Evolutionary conservation across 179 eudicot genomes (phyloP), one percentile per base, ranked within the genome.

Genomic region (Beta corolliflora): DNA sequence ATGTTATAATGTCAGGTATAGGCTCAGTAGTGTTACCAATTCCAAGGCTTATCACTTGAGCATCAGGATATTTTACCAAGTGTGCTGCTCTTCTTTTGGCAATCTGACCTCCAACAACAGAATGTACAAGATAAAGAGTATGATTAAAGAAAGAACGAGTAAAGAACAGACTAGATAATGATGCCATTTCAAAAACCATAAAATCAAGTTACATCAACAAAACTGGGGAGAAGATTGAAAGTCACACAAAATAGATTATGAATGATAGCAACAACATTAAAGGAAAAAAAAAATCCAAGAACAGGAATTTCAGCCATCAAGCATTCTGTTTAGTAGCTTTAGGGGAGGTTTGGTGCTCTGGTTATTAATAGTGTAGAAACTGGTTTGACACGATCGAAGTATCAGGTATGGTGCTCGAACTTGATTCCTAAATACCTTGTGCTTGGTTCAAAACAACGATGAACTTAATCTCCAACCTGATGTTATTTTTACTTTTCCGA

Each of bases 1-100:
- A 89, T 31, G 99, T 88, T 81, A 94, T 94, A 69, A 93, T 90
- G 29, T 92, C 92, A 61, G 99, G 99, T 82, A 96, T 92, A 66
- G 99, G 99, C 89, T 92, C 97, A 41, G 98, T 94, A 29, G 99
- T 96, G 84, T 94, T 97, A 76, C 99, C 99, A 80, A 96, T 92
- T 80, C 99, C 98, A 63, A 96, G 99, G 92, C 98, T 92, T 76
- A 96, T 96, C 59, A 96, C 94, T 89, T 96, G 73, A 77, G 94
- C 98, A 90, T 93, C 97, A 71, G 99, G 98, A 83, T 96, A 87
- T 77, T 94, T 96, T 80, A 78, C 79, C 87, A 92, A 75, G 84
- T 96, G 99, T 66, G 93, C 93, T 64, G 79, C 81, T 87, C 89
- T 92, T 83, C 93, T 92, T 84, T 97, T 88, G 60, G 90, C 97